A percentile compares a stretch with the other conserved stretches of the same genome.
phyloP scores from a whole-genome alignment of 371 early-diverging fungal species.

The Saksenaea oblongispora region DNA sequence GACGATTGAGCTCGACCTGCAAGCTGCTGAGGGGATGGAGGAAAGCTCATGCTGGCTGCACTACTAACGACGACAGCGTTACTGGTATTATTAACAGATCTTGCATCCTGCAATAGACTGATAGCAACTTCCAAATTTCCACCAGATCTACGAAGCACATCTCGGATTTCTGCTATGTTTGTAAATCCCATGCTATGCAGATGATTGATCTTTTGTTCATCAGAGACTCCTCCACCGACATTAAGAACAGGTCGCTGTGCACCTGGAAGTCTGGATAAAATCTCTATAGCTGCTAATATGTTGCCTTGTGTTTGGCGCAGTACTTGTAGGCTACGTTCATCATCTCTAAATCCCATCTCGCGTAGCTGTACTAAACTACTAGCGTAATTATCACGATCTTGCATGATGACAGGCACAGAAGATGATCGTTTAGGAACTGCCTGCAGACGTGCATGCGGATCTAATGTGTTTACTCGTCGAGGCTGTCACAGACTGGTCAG shows the following conservation, averaged over 20 bases:
- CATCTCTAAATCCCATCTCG: slow-evolving; percentile 81
- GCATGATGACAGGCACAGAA: slow-evolving; percentile 35
- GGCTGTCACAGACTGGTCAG: slow-evolving; percentile 7
- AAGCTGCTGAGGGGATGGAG: slow-evolving; percentile 12
- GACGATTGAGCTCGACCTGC: slow-evolving; percentile 27
- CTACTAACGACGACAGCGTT: slow-evolving; percentile 16
- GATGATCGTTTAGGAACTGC: slow-evolving; percentile 41
- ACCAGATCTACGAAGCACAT: slow-evolving; percentile 59
- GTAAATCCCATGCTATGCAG: slow-evolving; percentile 53
- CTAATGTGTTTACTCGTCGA: slow-evolving; percentile 5
- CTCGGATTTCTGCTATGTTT: slow-evolving; percentile 43
- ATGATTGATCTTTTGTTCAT: slow-evolving; percentile 40
- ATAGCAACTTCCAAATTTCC: slow-evolving; percentile 62
- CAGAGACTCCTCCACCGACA: slow-evolving; percentile 17
- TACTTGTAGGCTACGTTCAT: slow-evolving; percentile 58
- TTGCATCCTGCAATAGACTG: slow-evolving; percentile 49
- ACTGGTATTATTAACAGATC: slow-evolving; percentile 13
- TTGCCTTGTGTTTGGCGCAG: slow-evolving; percentile 74
- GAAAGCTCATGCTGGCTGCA: slow-evolving; percentile 13
- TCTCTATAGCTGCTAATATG: slow-evolving; percentile 71
- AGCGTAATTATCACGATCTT: slow-evolving; percentile 9
- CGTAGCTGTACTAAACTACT: slow-evolving; percentile 32
- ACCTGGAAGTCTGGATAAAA: slow-evolving; percentile 54
- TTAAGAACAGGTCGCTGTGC: slow-evolving; percentile 24
- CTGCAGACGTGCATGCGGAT: neutral